Conservation (phyloP, 2,329 filamentous ascomycete species). For the Gyromitra esculenta region DNA sequence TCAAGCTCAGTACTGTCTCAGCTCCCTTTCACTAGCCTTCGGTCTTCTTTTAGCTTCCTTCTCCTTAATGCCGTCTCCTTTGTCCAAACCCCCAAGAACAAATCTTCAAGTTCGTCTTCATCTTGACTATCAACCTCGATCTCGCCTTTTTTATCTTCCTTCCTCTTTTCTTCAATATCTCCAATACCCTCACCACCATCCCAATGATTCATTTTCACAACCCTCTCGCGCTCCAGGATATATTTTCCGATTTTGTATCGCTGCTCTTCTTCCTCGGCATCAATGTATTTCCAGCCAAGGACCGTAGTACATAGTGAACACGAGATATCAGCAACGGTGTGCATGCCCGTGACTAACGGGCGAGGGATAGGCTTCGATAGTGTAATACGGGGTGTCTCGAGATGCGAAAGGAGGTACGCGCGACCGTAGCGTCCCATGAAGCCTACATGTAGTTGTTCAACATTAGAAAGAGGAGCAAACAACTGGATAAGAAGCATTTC, state of each 20-base stretch:
- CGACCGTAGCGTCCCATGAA: constrained; percentile 74
- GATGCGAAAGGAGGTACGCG: constrained; percentile 69
- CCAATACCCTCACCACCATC: constrained; percentile 60
- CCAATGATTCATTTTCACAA: constrained; percentile 67
- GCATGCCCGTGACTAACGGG: constrained; percentile 70
- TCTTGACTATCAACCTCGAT: constrained; percentile 71
- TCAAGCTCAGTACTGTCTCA: background rate
- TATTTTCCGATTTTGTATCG: constrained; percentile 76
- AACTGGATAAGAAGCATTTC: background rate
- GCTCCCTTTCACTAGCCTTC: constrained; percentile 27
- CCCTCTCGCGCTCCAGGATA: constrained; percentile 71
- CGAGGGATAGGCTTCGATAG: constrained; percentile 68
- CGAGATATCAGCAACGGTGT: constrained; percentile 72
- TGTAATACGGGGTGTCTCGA: constrained; percentile 64
- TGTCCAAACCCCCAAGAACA: constrained; percentile 72
- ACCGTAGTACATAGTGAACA: constrained; percentile 68
- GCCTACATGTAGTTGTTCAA: constrained; percentile 58
- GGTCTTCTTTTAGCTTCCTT: constrained; percentile 51
- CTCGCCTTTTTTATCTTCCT: constrained; percentile 24
- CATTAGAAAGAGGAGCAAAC: background rate
- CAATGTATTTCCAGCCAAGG: constrained; percentile 75
- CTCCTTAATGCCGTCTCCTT: constrained; percentile 64
- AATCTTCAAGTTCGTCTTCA: constrained; percentile 73
- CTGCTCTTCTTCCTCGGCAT: constrained; percentile 69
- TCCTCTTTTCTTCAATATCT: background rate